Evolutionary conservation across 139 green algal species (phyloP).

Genomic region (Nannochloris sp.): DNA sequence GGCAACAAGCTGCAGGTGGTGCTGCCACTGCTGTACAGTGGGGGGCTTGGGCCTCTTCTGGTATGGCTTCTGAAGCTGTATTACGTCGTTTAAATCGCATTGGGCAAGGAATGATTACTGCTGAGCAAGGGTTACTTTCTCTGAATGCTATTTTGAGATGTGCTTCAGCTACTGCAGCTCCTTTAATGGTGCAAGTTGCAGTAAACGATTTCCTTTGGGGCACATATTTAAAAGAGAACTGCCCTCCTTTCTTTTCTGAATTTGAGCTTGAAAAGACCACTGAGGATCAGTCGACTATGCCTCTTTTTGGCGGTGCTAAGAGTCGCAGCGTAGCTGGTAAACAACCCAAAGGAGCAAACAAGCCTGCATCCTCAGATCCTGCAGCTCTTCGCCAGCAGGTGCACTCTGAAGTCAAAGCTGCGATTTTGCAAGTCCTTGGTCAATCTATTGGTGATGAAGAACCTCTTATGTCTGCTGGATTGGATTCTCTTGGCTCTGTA

Average conservation of each 20-base stretch:
- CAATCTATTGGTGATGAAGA: slow-evolving; percentile 21
- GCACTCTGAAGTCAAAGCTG: slow-evolving; percentile 8
- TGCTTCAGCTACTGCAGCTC: neutral
- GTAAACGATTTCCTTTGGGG: slow-evolving; percentile 29
- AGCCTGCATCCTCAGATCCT: neutral
- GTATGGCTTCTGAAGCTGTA: slow-evolving; percentile 34
- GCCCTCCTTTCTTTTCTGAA: slow-evolving; percentile 19
- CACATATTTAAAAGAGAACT: slow-evolving; percentile 14
- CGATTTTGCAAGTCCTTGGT: slow-evolving; percentile 27
- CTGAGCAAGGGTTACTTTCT: slow-evolving; percentile 31
- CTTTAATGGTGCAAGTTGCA: slow-evolving; percentile 10
- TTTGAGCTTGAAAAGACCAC: neutral
- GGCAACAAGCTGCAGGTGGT: slow-evolving; percentile 18
- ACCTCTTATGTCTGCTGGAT: slow-evolving; percentile 54
- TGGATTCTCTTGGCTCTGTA: slow-evolving; percentile 51
- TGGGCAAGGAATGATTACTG: slow-evolving; percentile 30
- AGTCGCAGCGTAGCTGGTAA: neutral
- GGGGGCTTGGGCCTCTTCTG: slow-evolving; percentile 62
- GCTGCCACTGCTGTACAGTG: slow-evolving; percentile 59
- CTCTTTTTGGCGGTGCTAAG: neutral
- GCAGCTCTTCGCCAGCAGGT: slow-evolving; percentile 12
- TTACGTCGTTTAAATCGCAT: slow-evolving; percentile 26
- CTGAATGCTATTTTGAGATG: slow-evolving; percentile 12
- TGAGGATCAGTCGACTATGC: neutral
- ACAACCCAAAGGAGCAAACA: neutral